Base-by-base conservation (phyloP, 1,284 basidiomycete genomes). In the Schizophyllum commune region DNA sequence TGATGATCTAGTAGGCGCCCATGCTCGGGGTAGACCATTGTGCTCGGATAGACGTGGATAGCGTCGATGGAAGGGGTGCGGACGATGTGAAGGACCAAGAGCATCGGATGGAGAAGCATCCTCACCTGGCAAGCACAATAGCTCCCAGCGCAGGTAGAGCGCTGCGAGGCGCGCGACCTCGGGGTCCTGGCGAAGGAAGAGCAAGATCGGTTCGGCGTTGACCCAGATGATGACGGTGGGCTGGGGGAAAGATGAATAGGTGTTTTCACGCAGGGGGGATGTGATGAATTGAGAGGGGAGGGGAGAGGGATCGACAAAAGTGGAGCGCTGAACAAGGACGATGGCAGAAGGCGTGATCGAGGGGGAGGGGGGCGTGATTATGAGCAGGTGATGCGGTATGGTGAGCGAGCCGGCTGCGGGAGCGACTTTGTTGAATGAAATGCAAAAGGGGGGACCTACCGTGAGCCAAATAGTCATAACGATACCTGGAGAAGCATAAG, bases 151-250 rank as follows among this genome's bases (percentile, higher is more conserved):
- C 53, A 97, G 81, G 71, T 95, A 98, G 2, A 85, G 63, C 0
- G 84, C 83, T 0, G 95, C 94, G 6, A 89, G 81, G 52, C 76
- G 78, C 0, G 96, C 92, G 3, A 99, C 92, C 62, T 91, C 86
- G 0, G 89, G 86, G 58, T 97, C 92, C 79, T 98, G 96, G 56
- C 83, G 84, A 20, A 98, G 78, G 52, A 80, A 74, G 20, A 97
- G 78, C 1, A 98, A 81, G 51, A 98, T 82, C 0, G 74, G 64
- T 71, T 96, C 92, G 0, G 91, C 86, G 63, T 91, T 92, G 69
- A 89, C 82, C 94, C 94, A 98, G 21, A 91, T 75, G 5, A 77
- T 66, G 63, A 79, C 75, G 61, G 88, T 85, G 0, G 90, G 89
- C 87, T 91, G 39, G 1, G 5, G 15, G 32, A 8, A 34, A 57